A percentile compares a stretch with the other conserved stretches of the same genome.
Evolutionary conservation across 2,329 filamentous ascomycete genomes (phyloP).

Genomic region (Sarocladiaceae sp.): DNA sequence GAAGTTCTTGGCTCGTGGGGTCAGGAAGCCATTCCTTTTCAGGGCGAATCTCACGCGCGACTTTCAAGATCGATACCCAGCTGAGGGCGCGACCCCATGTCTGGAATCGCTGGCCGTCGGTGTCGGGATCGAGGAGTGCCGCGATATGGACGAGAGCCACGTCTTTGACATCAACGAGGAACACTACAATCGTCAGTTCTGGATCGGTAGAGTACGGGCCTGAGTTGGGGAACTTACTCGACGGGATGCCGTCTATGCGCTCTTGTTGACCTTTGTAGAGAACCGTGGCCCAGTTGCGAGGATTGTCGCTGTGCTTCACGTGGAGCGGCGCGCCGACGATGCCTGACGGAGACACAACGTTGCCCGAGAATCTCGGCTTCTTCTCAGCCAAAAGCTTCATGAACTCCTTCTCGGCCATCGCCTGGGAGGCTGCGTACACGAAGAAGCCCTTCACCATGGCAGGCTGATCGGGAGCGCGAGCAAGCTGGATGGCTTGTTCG

Average conservation of each 20-base stretch:
- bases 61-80: constrained; percentile 54
- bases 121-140: constrained; percentile 18
- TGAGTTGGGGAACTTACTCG: neutral
- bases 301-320: constrained; percentile 13
- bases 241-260: neutral
- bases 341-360: constrained; percentile 13
- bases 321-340: constrained; percentile 16
- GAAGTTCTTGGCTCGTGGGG: constrained; percentile 21
- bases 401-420: constrained; percentile 22
- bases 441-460: constrained; percentile 13
- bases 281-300: neutral
- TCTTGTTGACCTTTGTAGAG: neutral
- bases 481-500: constrained; percentile 20
- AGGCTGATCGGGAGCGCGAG: constrained; percentile 24
- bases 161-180: constrained; percentile 19
- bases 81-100: constrained; percentile 16
- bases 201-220: neutral
- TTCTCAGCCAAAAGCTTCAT: constrained; percentile 22
- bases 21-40: constrained; percentile 42
- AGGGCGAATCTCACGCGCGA: constrained; percentile 49
- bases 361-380: constrained; percentile 19
- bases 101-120: constrained; percentile 20
- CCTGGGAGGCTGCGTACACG: constrained; percentile 26
- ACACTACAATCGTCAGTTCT: neutral
- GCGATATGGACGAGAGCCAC: constrained; percentile 22